Evolutionary conservation across 352 stramenopile species (phyloP).

Genomic region (Globisporangium camurandrum): DNA sequence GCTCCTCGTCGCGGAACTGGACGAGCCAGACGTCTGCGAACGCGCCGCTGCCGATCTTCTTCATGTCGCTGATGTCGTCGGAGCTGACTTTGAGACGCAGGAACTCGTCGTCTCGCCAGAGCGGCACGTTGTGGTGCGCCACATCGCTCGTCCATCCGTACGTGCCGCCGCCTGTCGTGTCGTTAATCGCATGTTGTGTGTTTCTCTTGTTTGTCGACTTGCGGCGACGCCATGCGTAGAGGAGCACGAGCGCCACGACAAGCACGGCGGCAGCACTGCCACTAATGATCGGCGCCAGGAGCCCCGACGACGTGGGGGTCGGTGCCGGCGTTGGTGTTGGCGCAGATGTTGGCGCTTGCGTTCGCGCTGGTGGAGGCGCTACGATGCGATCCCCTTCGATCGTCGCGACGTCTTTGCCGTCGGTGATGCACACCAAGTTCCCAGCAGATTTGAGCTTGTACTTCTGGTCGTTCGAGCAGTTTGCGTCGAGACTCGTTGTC

Average conservation of each 20-base stretch:
- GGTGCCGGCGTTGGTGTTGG: not conserved
- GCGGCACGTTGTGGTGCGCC: no score
- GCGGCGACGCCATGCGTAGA: not conserved
- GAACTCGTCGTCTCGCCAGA: not conserved
- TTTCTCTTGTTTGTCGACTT: constrained; percentile 38
- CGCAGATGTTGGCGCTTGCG: not conserved
- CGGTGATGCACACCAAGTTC: not conserved
- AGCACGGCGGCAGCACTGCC: not conserved
- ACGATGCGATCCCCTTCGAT: not conserved
- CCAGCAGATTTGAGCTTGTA: not conserved
- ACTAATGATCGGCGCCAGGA: not conserved
- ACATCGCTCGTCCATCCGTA: no score
- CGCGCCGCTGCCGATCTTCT: not conserved
- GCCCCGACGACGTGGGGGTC: no score
- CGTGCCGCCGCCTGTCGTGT: no score
- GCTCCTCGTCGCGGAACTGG: not conserved
- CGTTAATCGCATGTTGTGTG: not conserved
- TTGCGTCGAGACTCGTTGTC: not conserved
- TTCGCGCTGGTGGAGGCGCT: not conserved
- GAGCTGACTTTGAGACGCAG: not conserved
- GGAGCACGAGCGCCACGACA: not conserved
- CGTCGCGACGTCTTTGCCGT: not conserved
- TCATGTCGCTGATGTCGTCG: not conserved
- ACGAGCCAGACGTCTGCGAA: not conserved
- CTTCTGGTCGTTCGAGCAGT: not conserved